phyloP scores from a whole-genome alignment of 2,329 filamentous ascomycete species.

The Penicillium fuscoglaucum region DNA sequence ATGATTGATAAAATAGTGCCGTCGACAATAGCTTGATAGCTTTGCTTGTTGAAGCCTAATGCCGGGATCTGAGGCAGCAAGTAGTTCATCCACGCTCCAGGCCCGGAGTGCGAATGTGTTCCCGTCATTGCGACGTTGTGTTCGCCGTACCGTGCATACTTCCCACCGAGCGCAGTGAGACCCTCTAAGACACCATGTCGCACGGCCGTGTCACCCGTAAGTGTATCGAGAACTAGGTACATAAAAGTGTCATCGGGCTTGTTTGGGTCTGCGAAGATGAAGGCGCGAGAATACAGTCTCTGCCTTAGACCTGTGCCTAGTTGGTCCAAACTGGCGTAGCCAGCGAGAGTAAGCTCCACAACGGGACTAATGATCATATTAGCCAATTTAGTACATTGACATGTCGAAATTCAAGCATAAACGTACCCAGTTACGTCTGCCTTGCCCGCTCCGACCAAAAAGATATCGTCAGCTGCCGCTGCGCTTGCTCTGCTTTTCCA shows the following conservation, averaged over 20 bases:
- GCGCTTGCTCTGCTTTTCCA: constrained; percentile 28
- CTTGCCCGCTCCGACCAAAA: constrained; percentile 68
- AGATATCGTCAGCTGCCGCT: constrained; percentile 46
- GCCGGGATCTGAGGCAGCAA: constrained; percentile 87
- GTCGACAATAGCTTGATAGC: constrained; percentile 84
- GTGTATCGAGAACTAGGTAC: constrained; percentile 83
- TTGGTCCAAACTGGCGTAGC: constrained; percentile 85
- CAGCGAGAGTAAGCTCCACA: constrained; percentile 87
- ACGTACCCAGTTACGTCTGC: constrained; percentile 69
- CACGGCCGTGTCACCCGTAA: constrained; percentile 85
- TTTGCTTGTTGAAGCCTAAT: constrained; percentile 80
- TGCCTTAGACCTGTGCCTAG: constrained; percentile 81
- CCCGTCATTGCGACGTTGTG: constrained; percentile 87
- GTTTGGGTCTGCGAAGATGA: constrained; percentile 73
- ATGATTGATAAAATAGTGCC: constrained; percentile 80
- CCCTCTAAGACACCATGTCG: constrained; percentile 82
- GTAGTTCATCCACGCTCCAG: constrained; percentile 93
- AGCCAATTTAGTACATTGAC: not conserved
- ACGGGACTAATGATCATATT: constrained; percentile 60
- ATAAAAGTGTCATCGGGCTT: constrained; percentile 72
- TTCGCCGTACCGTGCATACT: constrained; percentile 73
- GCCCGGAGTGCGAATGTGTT: constrained; percentile 89
- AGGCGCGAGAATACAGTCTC: constrained; percentile 82
- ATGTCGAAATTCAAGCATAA: not conserved
- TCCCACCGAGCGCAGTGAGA: constrained; percentile 65